Percentiles rank a stretch among this genome's conserved stretches.
These are phyloP conservation scores for Westerdykella sp. DNA, from an alignment of 2,329 filamentous ascomycete species.

Conservation along the genomic window DNA sequence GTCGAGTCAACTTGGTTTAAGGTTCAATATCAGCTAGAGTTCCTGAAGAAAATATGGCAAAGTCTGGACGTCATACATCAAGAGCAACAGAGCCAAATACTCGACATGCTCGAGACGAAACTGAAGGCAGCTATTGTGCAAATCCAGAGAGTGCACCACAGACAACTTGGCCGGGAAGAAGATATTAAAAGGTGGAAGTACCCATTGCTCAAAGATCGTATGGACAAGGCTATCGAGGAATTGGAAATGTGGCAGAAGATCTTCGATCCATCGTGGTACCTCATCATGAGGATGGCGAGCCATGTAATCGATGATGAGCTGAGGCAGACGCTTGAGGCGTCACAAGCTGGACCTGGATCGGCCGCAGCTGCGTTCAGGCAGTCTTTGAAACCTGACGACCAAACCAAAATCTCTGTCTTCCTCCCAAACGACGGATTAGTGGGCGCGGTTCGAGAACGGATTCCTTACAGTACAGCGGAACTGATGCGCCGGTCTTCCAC, in stretches of 20 bases:
- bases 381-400: neutral
- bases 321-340: no score
- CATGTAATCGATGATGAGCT: constrained; percentile 6
- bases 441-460: neutral
- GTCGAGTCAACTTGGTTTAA: constrained; percentile 3
- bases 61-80: constrained; percentile 4
- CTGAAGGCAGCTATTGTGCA: constrained; percentile 4
- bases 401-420: constrained; percentile 1
- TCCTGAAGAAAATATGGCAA: constrained; percentile 4
- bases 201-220: no score
- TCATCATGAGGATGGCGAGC: constrained; percentile 8
- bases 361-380: constrained; percentile 2
- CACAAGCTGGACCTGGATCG: neutral
- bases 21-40: constrained; percentile 3
- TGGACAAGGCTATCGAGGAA: no score
- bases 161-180: neutral
- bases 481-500: neutral
- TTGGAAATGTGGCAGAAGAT: constrained; percentile 8
- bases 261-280: constrained; percentile 12
- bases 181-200: constrained; percentile 6
- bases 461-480: constrained; percentile 5
- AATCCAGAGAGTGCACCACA: constrained; percentile 1
- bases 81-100: constrained; percentile 1
- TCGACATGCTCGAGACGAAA: constrained; percentile 3
- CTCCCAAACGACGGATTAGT: constrained; percentile 1